These are phyloP conservation scores for Rhododendron kiyosumense DNA, from an alignment of 148 eudicot genomes.

Conservation along the genomic window DNA sequence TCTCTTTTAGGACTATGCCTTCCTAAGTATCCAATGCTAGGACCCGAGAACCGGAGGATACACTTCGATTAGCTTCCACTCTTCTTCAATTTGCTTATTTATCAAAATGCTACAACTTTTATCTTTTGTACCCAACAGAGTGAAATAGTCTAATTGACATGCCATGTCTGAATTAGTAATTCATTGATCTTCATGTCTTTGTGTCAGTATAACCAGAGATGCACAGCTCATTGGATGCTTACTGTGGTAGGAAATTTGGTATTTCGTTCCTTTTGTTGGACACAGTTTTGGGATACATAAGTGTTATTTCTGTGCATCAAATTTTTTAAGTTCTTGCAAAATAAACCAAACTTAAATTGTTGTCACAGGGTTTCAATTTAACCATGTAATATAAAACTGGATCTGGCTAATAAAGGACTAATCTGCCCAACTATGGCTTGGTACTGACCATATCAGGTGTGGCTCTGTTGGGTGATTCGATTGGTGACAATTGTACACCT, in stretches of 20 bases:
- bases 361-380: background rate
- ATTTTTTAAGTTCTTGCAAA: background rate
- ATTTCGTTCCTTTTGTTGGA: no score
- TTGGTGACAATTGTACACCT: background rate
- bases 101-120: background rate
- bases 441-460: background rate
- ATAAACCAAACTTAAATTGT: background rate
- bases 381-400: background rate
- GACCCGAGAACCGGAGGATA: background rate
- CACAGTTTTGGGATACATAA: no score
- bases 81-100: background rate
- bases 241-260: background rate
- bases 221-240: background rate
- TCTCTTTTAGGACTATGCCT: background rate
- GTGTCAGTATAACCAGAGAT: background rate
- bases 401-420: background rate
- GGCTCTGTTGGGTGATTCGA: background rate
- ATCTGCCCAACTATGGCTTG: background rate
- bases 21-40: background rate
- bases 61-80: background rate
- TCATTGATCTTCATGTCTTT: background rate
- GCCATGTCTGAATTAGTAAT: background rate
- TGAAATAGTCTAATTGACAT: background rate
- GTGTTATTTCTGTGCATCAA: no score
- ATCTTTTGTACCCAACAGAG: background rate